A percentile compares a stretch with the other conserved stretches of the same genome.
Evolutionary conservation across 2,329 filamentous ascomycete genomes (phyloP).

Genomic region (Metarhizium brunneum): DNA sequence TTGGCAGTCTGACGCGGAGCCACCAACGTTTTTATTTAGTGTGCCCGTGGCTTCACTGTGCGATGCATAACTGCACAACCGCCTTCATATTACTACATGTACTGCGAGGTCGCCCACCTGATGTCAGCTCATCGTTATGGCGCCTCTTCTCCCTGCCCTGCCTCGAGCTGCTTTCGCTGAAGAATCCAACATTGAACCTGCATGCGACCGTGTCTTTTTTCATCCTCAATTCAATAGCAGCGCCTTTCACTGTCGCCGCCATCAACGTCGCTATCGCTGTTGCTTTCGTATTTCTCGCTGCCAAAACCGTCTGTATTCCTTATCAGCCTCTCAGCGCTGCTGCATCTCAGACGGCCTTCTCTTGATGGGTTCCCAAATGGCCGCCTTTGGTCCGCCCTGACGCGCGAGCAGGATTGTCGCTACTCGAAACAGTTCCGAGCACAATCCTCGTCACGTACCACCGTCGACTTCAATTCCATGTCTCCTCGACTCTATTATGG

Average conservation of each 20-base stretch:
- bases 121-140: neutral
- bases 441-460: neutral
- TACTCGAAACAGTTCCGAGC: neutral
- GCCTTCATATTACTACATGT: neutral
- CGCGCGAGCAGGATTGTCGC: neutral
- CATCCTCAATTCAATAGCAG: neutral
- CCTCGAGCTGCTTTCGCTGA: neutral
- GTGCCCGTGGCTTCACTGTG: neutral
- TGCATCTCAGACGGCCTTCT: neutral
- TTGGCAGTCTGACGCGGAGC: neutral
- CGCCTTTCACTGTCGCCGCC: neutral
- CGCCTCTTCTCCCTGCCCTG: neutral
- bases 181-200: neutral
- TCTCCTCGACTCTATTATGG: neutral
- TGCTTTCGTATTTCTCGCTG: neutral
- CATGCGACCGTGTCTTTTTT: neutral
- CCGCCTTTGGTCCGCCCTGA: neutral
- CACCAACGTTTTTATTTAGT: neutral
- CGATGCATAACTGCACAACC: neutral
- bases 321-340: neutral
- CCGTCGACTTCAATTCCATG: neutral
- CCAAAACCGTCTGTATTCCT: neutral
- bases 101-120: neutral
- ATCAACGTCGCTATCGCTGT: neutral
- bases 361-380: neutral